Base-by-base conservation (phyloP, 495 filamentous ascomycete species). In the Penicillium macrosclerotiorum region DNA sequence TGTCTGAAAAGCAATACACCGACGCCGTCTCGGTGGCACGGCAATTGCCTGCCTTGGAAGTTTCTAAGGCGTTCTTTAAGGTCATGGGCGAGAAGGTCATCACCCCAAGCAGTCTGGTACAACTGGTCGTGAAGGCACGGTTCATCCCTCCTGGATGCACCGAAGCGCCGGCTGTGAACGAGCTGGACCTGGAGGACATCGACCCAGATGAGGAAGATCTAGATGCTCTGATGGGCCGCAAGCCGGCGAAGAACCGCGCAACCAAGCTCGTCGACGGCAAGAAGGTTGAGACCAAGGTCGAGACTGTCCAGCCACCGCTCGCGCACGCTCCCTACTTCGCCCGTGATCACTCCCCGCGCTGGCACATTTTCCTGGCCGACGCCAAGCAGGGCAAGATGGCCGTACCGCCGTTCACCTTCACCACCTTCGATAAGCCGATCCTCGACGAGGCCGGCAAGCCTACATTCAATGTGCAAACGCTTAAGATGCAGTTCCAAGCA, bases 51-150 rank as follows among this genome's bases (percentile, higher is more conserved):
- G 75, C 78, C 33, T 72, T 97, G 35, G 76, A 86, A 45, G 79
- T 97, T n/a, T 89, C 90, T 63, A 92, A 90, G 71, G 88, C 89
- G 2, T 98, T 94, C 71, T 98, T 98, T 81, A 98, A 98, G 74
- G 93, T 98, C 38, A 84, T 88, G 53, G 93, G 93, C 47, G 93
- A 98, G 70, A 87, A 83, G 47, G 88, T 82, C 63, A 85, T 97
- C 61, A 94, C 89, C 11, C 91, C 93, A n/a, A 86, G 85, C 54
- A 93, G 88, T 53, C 77, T 98, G 34, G 90, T 97, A 34, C 89
- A 91, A 39, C 84, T 98, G 42, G 88, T 98, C 34, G 77, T 98
- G 51, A 98, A 98, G 72, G 89, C 82, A n/a, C 88, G 93, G 45
- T 84, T 98, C 48, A 80, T 96, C 14, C 92, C 93, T 0, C 93